A percentile compares a stretch with the other conserved stretches of the same genome.
These are phyloP conservation scores for Adansonia gregorii DNA, from an alignment of 441 rosid species.

Conservation along the genomic window DNA sequence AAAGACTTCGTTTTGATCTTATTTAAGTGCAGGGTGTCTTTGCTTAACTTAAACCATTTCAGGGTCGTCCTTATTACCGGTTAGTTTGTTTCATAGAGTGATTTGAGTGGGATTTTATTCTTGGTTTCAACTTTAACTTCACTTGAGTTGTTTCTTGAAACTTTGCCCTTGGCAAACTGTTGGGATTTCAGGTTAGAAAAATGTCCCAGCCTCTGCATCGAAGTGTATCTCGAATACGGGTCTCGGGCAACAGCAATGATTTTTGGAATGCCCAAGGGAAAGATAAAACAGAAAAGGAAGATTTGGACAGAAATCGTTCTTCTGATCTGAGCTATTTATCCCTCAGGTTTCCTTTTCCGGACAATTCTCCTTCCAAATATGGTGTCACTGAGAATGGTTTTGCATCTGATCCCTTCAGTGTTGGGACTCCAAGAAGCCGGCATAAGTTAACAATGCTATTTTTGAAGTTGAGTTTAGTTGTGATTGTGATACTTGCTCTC, in stretches of 20 bases:
- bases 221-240: slow-evolving; percentile 67
- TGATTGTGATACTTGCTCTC: slow-evolving; percentile 69
- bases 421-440: slow-evolving; percentile 59
- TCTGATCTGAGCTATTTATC: slow-evolving; percentile 51
- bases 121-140: neutral
- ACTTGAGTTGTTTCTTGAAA: slow-evolving; percentile 6
- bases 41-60: slow-evolving; percentile 6
- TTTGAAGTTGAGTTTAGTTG: slow-evolving; percentile 74
- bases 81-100: slow-evolving; percentile 12
- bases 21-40: neutral
- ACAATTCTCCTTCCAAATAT: slow-evolving; percentile 62
- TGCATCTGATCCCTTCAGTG: slow-evolving; percentile 55
- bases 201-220: slow-evolving; percentile 89
- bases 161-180: slow-evolving; percentile 20
- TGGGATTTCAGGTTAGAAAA: slow-evolving; percentile 47
- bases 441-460: slow-evolving; percentile 61
- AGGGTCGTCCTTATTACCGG: neutral
- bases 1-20: slow-evolving; percentile 25
- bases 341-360: slow-evolving; percentile 62
- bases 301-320: slow-evolving; percentile 57
- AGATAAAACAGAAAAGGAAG: slow-evolving; percentile 73
- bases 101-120: slow-evolving; percentile 4
- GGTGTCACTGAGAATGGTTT: slow-evolving; percentile 61
- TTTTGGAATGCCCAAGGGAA: slow-evolving; percentile 81
- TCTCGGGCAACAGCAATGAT: slow-evolving; percentile 67